phyloP scores from a whole-genome alignment of 331 rosid species.

The Erythrophleum ivorense region DNA sequence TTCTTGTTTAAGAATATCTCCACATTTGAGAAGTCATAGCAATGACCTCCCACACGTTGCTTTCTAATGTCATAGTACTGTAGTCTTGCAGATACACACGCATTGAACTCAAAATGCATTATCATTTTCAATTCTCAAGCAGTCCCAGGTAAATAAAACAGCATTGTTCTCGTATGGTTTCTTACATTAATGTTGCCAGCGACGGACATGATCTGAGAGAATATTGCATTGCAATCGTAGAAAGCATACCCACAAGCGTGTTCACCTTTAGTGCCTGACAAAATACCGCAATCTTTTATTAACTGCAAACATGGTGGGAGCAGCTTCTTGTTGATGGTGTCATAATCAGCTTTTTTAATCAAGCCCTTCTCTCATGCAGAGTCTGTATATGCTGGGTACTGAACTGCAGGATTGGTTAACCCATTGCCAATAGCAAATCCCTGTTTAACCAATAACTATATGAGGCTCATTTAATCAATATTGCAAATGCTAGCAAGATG shows the following conservation, averaged over 20 bases:
- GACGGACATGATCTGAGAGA: constrained; percentile 47
- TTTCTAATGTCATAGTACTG: constrained; percentile 80
- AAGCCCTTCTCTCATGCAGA: neutral
- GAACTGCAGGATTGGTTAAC: neutral
- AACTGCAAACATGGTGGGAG: neutral
- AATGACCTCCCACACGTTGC: constrained; percentile 64
- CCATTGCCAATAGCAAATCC: constrained; percentile 2
- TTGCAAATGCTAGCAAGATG: too few species aligned
- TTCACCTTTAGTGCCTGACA: constrained; percentile 72
- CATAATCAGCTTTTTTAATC: neutral
- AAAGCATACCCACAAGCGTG: constrained; percentile 56
- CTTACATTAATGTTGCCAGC: constrained; percentile 70
- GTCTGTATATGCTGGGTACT: neutral
- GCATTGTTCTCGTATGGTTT: neutral
- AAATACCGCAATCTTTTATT: neutral
- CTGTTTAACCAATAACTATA: neutral
- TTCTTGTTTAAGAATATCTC: constrained; percentile 73
- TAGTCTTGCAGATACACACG: too few species aligned
- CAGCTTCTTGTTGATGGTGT: neutral
- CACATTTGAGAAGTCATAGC: constrained; percentile 85
- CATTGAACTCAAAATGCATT: too few species aligned
- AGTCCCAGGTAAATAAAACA: neutral
- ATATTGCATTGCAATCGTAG: constrained; percentile 55
- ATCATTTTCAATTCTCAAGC: too few species aligned
- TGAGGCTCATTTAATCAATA: too few species aligned